phyloP scores from a whole-genome alignment of 2,329 filamentous ascomycete species.

The Trichoderma cornu-damae region DNA sequence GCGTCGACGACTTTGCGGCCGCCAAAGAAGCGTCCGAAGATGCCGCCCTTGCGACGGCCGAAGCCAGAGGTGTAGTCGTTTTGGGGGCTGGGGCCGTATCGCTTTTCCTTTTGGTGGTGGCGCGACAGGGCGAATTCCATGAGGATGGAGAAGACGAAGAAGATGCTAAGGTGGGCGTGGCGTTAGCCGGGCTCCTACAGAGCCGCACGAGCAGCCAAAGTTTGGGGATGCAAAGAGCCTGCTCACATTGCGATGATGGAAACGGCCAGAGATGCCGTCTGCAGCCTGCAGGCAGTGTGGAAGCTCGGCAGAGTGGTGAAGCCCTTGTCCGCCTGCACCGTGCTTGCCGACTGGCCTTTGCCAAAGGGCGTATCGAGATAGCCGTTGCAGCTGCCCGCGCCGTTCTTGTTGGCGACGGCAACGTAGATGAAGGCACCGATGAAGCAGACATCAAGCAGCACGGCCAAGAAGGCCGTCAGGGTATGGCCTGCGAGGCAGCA shows the following conservation, averaged over 20 bases:
- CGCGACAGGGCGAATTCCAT: conserved; percentile 64
- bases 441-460: conserved; percentile 74
- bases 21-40: conserved; percentile 35
- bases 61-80: conserved; percentile 57
- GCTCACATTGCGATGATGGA: conserved; percentile 69
- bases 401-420: conserved; percentile 66
- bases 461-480: conserved; percentile 66
- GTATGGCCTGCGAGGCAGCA: conserved; percentile 72
- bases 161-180: conserved; percentile 45
- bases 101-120: conserved; percentile 69
- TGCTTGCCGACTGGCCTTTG: conserved; percentile 49
- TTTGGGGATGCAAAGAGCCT: too few species aligned
- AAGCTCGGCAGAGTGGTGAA: conserved; percentile 47
- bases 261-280: conserved; percentile 72
- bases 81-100: conserved; percentile 50
- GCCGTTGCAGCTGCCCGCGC: conserved; percentile 57
- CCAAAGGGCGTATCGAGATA: conserved; percentile 65
- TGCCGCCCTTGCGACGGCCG: conserved; percentile 29
- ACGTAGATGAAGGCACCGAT: conserved; percentile 75
- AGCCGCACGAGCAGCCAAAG: too few species aligned
- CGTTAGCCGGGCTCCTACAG: not conserved
- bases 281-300: conserved; percentile 60
- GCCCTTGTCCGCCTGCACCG: conserved; percentile 42
- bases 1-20: conserved; percentile 24
- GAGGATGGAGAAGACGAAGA: conserved; percentile 69